These are phyloP conservation scores for Xerocomus amazonicus DNA, from an alignment of 1,284 basidiomycete genomes.

Conservation along the genomic window DNA sequence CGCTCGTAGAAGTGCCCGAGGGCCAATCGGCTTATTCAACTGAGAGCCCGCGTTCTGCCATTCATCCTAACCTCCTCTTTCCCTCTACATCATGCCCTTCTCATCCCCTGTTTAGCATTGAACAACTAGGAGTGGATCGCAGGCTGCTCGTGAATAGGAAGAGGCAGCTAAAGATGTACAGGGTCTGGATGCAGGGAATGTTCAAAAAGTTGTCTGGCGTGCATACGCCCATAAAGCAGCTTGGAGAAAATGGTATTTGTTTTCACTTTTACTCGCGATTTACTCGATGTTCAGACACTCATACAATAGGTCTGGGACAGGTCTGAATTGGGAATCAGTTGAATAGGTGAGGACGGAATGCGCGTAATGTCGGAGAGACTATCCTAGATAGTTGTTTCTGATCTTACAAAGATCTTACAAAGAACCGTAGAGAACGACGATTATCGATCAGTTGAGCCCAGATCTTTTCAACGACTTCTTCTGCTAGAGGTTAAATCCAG, in stretches of 20 bases:
- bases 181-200: conserved; percentile 92
- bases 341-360: not conserved
- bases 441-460: no score
- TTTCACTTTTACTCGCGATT: no score
- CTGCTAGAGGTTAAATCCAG: not conserved
- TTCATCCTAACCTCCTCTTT: conserved; percentile 44
- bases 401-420: no score
- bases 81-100: conserved; percentile 31
- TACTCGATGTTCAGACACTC: no score
- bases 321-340: not conserved
- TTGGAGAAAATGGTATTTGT: not conserved
- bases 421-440: no score
- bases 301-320: no score
- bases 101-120: conserved; percentile 59
- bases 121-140: conserved; percentile 83
- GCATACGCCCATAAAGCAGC: not conserved
- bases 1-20: not conserved
- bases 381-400: no score
- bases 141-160: conserved; percentile 91
- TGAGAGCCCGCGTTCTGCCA: conserved; percentile 6
- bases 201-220: conserved; percentile 39
- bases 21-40: not conserved
- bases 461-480: not conserved
- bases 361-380: not conserved
- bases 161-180: conserved; percentile 90